Base-by-base conservation (phyloP, 208 protist genomes). In the Acanthamoeba polyphaga region DNA sequence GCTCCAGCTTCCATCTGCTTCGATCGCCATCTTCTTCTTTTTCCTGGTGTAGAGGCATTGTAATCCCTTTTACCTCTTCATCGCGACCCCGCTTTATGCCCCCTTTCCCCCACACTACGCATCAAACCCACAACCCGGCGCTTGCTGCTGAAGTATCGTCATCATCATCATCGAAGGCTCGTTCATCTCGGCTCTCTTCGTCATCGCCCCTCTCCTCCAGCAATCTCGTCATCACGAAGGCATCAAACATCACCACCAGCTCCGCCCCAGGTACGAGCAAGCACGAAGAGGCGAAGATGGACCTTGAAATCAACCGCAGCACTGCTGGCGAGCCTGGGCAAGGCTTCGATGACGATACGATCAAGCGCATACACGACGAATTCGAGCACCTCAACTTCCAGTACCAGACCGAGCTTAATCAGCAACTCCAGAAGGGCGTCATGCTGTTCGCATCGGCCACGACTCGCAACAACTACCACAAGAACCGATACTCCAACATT, bases 401-500 rank as follows among this genome's bases (percentile, higher is more conserved):
- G 62, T 92, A 92, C 60, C 87, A 92, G 12, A 24, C 55, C 38
- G 64, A 92, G 34, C 19, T 92, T 60, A 74, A 92, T 17, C 62
- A 92, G 60, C 62, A 68, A 29, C 32, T 88, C 80, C 80, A 88
- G 80, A n/a, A 53, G 32, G 64, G 87, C 10, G 62, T 74, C 24
- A 55, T 68, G 38, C 34, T 92, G 32, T 92, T 92, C 24, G 87
- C 87, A 3, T 92, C 87, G 62, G 87, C 87, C 34, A 92, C 55
- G 5, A 74, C 87, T 19, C 87, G 87, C 34, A 74, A 46, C 38
- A 92, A 92, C 32, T 92, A 76, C 87, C 87, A 74, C 64, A 92
- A 92, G 60, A 92, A 92, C 64, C 55, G 87, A 5, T 92, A 92
- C 64, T 74, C 55, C 10, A 92, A 92, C 87, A 92, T 92, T 74